Evolutionary conservation across 208 protist genomes (phyloP), one percentile per base, ranked within the genome.

Genomic region (Trypanosoma avium): DNA sequence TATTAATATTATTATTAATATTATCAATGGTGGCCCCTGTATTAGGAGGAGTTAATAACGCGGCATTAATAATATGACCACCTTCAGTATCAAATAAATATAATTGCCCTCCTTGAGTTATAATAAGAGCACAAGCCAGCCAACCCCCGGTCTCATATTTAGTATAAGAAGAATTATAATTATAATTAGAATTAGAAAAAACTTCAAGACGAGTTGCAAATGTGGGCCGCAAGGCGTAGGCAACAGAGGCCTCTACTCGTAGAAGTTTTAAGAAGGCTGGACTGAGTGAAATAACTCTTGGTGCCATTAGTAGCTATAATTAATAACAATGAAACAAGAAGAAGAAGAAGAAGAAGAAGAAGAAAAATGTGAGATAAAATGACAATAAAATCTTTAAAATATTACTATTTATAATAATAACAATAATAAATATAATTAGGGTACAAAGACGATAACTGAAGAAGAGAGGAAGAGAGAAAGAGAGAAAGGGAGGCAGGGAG

Each of bases 381-480:
- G n/a, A n/a, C n/a, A n/a, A n/a, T n/a, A n/a, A n/a, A n/a, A n/a
- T n/a, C n/a, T n/a, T n/a, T n/a, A n/a, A n/a, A n/a, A n/a, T n/a
- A n/a, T n/a, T n/a, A n/a, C n/a, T n/a, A n/a, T n/a, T n/a, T n/a
- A n/a, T n/a, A n/a, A n/a, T n/a, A n/a, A n/a, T n/a, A n/a, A n/a
- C n/a, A n/a, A n/a, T n/a, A n/a, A n/a, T n/a, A n/a, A n/a, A n/a
- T n/a, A n/a, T n/a, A n/a, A n/a, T n/a, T n/a, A n/a, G n/a, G n/a
- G n/a, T n/a, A n/a, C n/a, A n/a, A n/a, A n/a, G n/a, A n/a, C n/a
- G 46, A 45, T 58, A 71, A 54, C 60, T 21, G 56, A 66, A 62
- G 62, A 49, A 65, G 71, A 38, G 19, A 42, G 52, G 9, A 6
- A 63, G 57, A 49, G 46, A 72, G 45, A 58, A 62, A 26, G 69